These are phyloP conservation scores for Coemansia sp. DNA, from an alignment of 192 early-diverging fungal species.

Conservation along the genomic window DNA sequence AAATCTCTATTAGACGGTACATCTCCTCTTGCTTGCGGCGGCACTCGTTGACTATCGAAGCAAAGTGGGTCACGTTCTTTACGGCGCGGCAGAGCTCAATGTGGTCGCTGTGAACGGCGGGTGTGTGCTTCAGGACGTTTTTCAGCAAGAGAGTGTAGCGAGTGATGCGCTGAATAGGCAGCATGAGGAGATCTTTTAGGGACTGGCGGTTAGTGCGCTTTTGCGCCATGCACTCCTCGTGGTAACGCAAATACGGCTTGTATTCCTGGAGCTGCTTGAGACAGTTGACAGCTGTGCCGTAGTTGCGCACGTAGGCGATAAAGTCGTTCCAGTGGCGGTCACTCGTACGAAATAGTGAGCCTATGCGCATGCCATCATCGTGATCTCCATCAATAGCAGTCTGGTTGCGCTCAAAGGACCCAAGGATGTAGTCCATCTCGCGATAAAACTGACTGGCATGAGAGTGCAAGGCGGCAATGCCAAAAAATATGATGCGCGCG, in stretches of 20 bases:
- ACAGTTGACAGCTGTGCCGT: slow-evolving; percentile 48
- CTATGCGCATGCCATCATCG: slow-evolving; percentile 53
- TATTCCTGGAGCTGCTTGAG: slow-evolving; percentile 55
- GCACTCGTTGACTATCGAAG: slow-evolving; percentile 54
- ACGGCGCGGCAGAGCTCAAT: slow-evolving; percentile 54
- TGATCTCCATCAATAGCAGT: slow-evolving; percentile 3
- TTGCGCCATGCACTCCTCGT: slow-evolving; percentile 53
- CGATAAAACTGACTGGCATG: slow-evolving; percentile 55
- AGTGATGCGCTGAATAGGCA: slow-evolving; percentile 56
- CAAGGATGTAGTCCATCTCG: slow-evolving; percentile 53
- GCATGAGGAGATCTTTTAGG: slow-evolving; percentile 54
- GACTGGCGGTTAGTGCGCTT: slow-evolving; percentile 57
- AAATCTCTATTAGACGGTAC: slow-evolving; percentile 34
- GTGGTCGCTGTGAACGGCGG: slow-evolving; percentile 51
- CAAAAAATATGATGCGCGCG: slow-evolving; percentile 45
- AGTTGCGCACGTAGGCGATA: slow-evolving; percentile 53
- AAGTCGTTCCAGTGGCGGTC: slow-evolving; percentile 54
- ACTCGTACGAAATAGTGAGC: slow-evolving; percentile 45
- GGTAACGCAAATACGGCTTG: slow-evolving; percentile 51
- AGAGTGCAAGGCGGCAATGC: slow-evolving; percentile 47
- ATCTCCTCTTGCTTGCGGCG: slow-evolving; percentile 55
- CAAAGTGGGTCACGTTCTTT: slow-evolving; percentile 53
- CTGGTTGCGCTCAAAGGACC: slow-evolving; percentile 46
- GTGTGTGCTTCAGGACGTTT: slow-evolving; percentile 53
- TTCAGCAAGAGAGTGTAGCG: slow-evolving; percentile 56